Evolutionary conservation across 495 filamentous ascomycete genomes (phyloP).

Genomic region (Cercophora newfieldiana): DNA sequence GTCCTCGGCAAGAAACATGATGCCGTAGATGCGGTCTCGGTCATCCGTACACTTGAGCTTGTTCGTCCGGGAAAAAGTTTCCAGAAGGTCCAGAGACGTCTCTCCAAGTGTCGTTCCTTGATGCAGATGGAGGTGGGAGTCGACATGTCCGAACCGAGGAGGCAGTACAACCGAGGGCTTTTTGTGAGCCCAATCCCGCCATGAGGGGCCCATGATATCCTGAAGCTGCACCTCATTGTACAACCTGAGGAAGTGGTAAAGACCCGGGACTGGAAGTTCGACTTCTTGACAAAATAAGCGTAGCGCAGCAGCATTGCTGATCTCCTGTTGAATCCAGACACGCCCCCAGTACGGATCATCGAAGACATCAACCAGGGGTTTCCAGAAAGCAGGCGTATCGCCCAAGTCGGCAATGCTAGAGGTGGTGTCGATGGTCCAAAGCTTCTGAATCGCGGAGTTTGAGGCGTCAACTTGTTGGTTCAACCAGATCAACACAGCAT

Average conservation of each 20-base stretch:
- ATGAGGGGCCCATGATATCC: not conserved
- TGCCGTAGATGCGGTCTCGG: not conserved
- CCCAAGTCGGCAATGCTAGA: not conserved
- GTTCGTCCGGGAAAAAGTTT: not conserved
- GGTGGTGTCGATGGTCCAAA: not conserved
- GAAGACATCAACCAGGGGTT: not conserved
- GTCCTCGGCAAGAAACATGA: not conserved
- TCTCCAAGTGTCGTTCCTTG: not conserved
- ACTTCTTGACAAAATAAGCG: not conserved
- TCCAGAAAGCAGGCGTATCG: not conserved
- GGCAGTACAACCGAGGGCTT: not conserved
- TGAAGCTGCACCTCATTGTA: not conserved
- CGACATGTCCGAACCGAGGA: not conserved
- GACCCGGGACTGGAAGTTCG: not conserved
- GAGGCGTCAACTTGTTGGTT: not conserved
- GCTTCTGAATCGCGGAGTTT: not conserved
- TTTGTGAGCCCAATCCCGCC: not conserved
- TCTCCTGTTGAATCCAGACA: slow-evolving; percentile 10
- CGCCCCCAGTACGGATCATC: not conserved
- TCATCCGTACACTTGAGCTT: not conserved
- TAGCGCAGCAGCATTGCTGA: not conserved
- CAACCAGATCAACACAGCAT: slow-evolving; percentile 19
- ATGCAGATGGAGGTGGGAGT: not conserved
- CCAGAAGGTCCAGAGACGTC: not conserved
- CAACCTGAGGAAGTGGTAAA: not conserved